These are phyloP conservation scores for Parachaetomium inaequale DNA, from an alignment of 495 filamentous ascomycete species.

Conservation along the genomic window DNA sequence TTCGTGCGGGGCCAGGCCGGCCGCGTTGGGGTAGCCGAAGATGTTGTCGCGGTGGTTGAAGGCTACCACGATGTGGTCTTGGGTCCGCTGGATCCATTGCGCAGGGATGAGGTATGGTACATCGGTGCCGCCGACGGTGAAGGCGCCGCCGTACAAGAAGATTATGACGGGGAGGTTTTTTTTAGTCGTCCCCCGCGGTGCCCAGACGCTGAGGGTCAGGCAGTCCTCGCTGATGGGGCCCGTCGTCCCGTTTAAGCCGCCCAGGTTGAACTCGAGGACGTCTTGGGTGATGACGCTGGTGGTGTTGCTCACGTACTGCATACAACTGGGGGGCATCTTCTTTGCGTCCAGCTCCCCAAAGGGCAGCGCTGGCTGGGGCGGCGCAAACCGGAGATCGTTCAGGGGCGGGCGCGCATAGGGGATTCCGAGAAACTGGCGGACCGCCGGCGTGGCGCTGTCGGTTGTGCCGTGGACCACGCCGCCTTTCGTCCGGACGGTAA, in stretches of 20 bases:
- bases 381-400: slow-evolving; percentile 45
- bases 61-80: slow-evolving; percentile 56
- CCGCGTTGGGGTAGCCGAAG: slow-evolving; percentile 54
- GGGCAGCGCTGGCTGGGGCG: slow-evolving; percentile 20
- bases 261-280: slow-evolving; percentile 26
- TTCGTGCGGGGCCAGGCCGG: slow-evolving; percentile 23
- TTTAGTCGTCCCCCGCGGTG: not conserved
- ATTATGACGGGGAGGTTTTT: slow-evolving; percentile 32
- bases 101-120: slow-evolving; percentile 31
- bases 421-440: slow-evolving; percentile 51
- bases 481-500: slow-evolving; percentile 5
- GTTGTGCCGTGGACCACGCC: slow-evolving; percentile 22
- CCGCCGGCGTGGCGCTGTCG: slow-evolving; percentile 12
- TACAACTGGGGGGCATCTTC: slow-evolving; percentile 21
- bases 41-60: slow-evolving; percentile 67
- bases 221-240: slow-evolving; percentile 48
- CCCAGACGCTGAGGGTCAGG: slow-evolving; percentile 51
- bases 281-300: slow-evolving; percentile 23
- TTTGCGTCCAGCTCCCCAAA: slow-evolving; percentile 20
- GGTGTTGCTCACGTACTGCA: slow-evolving; percentile 21
- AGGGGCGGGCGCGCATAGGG: slow-evolving; percentile 53
- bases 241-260: slow-evolving; percentile 21
- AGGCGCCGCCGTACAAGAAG: slow-evolving; percentile 36
- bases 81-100: slow-evolving; percentile 41
- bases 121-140: slow-evolving; percentile 25